These are phyloP conservation scores for Candida sanyaensis DNA, from an alignment of 1,139 yeast genomes.

Conservation along the genomic window DNA sequence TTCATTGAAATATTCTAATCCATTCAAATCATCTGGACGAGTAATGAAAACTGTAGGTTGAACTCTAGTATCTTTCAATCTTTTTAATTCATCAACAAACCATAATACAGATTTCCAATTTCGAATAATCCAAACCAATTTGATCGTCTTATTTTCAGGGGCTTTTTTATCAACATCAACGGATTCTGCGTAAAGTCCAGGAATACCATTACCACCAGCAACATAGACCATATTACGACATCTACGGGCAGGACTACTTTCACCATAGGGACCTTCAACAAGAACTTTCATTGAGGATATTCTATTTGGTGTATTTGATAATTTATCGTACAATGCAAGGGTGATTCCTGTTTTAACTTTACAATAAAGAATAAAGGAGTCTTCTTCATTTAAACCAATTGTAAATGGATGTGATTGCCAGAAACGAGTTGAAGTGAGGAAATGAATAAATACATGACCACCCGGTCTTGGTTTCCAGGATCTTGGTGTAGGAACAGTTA, in stretches of 20 bases:
- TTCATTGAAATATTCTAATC: constrained; percentile 3
- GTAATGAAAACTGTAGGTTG: constrained; percentile 33
- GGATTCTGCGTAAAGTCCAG: constrained; percentile 43
- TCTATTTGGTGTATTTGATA: constrained; percentile 31
- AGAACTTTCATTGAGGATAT: constrained; percentile 21
- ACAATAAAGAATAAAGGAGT: constrained; percentile 21
- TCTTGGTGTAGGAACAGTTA: constrained; percentile 37
- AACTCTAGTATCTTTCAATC: constrained; percentile 24
- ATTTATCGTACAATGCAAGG: constrained; percentile 29
- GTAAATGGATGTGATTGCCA: constrained; percentile 41
- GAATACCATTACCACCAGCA: constrained; percentile 44
- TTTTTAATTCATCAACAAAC: constrained; percentile 30
- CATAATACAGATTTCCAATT: constrained; percentile 45
- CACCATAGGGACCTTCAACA: constrained; percentile 37
- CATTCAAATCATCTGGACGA: constrained; percentile 19
- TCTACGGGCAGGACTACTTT: constrained; percentile 27
- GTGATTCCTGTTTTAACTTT: constrained; percentile 44
- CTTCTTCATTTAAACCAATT: constrained; percentile 24
- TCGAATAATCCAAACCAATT: constrained; percentile 36
- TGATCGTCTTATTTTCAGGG: constrained; percentile 21
- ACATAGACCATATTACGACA: constrained; percentile 32
- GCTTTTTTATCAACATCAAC: constrained; percentile 33
- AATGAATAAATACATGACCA: constrained; percentile 51
- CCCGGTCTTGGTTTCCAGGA: constrained; percentile 45
- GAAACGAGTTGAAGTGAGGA: constrained; percentile 36